Evolutionary conservation across 2,329 filamentous ascomycete species (phyloP), one percentile per base, ranked within the genome.

Genomic region (Xylariaceae sp.): DNA sequence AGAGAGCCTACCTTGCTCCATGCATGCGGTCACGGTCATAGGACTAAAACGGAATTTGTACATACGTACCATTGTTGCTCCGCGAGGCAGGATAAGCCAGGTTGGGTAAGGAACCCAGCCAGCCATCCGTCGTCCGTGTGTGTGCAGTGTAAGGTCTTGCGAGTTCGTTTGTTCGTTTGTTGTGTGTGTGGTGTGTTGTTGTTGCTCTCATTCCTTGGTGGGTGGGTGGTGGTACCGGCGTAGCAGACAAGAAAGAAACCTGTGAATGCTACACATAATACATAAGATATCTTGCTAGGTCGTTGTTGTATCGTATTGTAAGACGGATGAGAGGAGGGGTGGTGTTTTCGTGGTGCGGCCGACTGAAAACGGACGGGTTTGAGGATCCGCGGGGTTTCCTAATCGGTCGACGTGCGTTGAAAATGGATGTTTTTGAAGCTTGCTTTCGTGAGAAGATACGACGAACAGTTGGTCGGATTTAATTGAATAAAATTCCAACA

Each of bases 11-110:
- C 9, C 30, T 35, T 51, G 54, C 37, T 30, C 11, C 62, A 53
- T 54, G 57, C 62, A 62, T 63, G 55, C 35, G 56, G 23, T 39
- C 54, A 59, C 37, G 57, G 59, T 62, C 59, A 63, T 59, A 57
- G 59, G 62, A 57, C 49, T 47, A 30, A 30, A 30, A 39, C 5
- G 18, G 18, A 13, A 30, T 49, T 15, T 35, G n/a, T 51, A 34
- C 51, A 10, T 39, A 50, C 37, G 17, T 18, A 18, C 17, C 17
- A 18, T 2, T 18, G 23, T 30, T 30, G 23, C 23, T 30, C 23
- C 23, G 23, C 23, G 7, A 15, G 39, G 23, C 45, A 4, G 18
- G 53, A 53, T 42, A 52, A 48, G 49, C n/a, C 15, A 50, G 23
- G 18, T 56, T 57, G 34, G 30, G 8, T 51, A 56, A 30, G 15